Conservation (phyloP, 139 green algal genomes). For the Coelastrella sp. region DNA sequence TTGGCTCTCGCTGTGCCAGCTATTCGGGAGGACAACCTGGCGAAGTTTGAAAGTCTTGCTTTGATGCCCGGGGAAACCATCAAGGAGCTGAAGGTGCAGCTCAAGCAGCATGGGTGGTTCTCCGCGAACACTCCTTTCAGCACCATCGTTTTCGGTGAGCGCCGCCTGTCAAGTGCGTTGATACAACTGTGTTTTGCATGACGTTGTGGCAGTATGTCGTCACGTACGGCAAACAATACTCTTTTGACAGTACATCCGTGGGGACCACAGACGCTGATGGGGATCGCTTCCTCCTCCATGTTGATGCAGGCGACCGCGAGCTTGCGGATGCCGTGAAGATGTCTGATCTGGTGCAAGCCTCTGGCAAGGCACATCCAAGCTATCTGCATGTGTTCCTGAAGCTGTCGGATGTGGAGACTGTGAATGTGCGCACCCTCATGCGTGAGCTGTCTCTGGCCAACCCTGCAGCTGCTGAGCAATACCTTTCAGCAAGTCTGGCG, state of each 20-base stretch:
- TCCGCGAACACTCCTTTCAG: not conserved
- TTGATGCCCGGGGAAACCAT: conserved; percentile 28
- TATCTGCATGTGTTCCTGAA: conserved; percentile 57
- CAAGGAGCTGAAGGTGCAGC: conserved; percentile 22
- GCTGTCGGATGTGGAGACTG: conserved; percentile 44
- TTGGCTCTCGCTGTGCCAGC: conserved; percentile 13
- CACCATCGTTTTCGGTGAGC: conserved; percentile 27
- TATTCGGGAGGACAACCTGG: not conserved
- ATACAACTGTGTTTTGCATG: not conserved
- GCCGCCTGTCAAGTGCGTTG: not conserved
- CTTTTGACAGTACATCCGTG: no score
- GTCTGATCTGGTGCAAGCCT: conserved; percentile 23
- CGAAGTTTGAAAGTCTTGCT: conserved; percentile 7
- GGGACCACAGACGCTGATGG: no score
- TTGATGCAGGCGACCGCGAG: conserved; percentile 33
- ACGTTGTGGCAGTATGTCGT: not conserved
- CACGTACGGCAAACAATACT: not conserved
- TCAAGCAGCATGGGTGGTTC: conserved; percentile 31
- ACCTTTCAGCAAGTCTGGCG: not conserved
- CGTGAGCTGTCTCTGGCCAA: conserved; percentile 35
- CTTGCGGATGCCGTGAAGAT: conserved; percentile 38
- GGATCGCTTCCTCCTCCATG: not conserved
- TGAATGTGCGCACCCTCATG: conserved; percentile 44
- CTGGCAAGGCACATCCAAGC: conserved; percentile 12
- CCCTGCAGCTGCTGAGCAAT: conserved; percentile 3